These are phyloP conservation scores for Rubia occidens DNA, from an alignment of 305 asterid species.

Conservation along the genomic window DNA sequence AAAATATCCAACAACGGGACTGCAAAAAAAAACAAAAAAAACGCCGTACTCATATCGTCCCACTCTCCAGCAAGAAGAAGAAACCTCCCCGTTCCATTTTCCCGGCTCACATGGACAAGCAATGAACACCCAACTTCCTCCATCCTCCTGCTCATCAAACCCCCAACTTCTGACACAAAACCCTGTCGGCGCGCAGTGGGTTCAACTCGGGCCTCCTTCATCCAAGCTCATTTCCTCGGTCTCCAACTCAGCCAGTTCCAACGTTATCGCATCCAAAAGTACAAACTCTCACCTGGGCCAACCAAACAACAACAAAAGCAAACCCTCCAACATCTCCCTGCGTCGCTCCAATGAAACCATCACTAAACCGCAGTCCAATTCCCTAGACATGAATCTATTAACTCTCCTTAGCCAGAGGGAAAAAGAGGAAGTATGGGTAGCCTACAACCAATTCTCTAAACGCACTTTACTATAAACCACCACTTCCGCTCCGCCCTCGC, in stretches of 20 bases:
- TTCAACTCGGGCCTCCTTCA: conserved; percentile 32
- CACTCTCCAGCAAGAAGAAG: conserved; percentile 14
- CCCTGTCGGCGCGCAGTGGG: conserved; percentile 24
- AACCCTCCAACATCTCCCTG: conserved; percentile 23
- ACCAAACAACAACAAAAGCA: conserved; percentile 17
- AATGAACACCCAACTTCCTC: conserved; percentile 38
- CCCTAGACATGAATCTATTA: conserved; percentile 49
- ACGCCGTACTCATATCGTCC: conserved; percentile 22
- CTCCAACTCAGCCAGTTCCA: too few species aligned
- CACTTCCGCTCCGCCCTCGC: too few species aligned
- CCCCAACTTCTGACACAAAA: conserved; percentile 26
- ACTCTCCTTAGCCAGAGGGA: conserved; percentile 60
- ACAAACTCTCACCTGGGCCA: conserved; percentile 8
- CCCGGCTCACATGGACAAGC: conserved; percentile 35
- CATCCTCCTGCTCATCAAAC: conserved; percentile 11
- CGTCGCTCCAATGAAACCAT: conserved; percentile 19
- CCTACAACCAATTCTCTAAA: conserved; percentile 33
- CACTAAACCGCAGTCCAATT: conserved; percentile 20
- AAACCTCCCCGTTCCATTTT: conserved; percentile 5
- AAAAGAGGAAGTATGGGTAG: conserved; percentile 76
- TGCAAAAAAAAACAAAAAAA: background rate
- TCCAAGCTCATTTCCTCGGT: background rate
- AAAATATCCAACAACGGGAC: background rate
- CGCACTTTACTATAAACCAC: too few species aligned
- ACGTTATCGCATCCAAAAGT: too few species aligned